Conservation (phyloP, 176 grass and related monocot genomes). For the Zoysia japonica region DNA sequence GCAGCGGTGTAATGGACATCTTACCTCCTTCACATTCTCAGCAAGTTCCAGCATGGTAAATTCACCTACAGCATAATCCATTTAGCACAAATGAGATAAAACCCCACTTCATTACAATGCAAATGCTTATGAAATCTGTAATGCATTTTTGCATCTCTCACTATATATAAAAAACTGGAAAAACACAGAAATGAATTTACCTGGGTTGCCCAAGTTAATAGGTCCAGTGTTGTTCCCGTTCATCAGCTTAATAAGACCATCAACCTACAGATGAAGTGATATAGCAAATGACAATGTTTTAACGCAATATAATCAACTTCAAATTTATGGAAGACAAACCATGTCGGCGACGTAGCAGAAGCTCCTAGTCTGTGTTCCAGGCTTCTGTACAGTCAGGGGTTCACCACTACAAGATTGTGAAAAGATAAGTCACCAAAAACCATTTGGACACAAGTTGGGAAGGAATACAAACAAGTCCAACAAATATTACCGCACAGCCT, state of each 20-base stretch:
- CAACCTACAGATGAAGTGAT: conserved; percentile 60
- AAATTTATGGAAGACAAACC: conserved; percentile 50
- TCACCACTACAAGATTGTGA: conserved; percentile 69
- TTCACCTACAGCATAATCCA: conserved; percentile 58
- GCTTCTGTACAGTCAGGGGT: conserved; percentile 88
- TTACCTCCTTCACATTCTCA: conserved; percentile 93
- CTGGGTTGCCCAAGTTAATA: conserved; percentile 96
- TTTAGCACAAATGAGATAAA: conserved; percentile 6
- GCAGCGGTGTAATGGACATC: neutral
- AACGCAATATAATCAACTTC: neutral
- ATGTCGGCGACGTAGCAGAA: conserved; percentile 98
- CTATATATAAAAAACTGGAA: neutral
- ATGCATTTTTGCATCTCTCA: neutral
- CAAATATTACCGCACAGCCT: conserved; percentile 84
- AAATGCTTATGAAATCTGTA: conserved; percentile 16
- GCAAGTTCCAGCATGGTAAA: conserved; percentile 99
- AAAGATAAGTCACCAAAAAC: conserved; percentile 42
- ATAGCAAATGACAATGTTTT: neutral
- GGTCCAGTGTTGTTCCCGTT: conserved; percentile 92
- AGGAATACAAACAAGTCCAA: conserved; percentile 27
- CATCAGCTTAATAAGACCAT: conserved; percentile 99
- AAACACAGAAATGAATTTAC: conserved; percentile 41
- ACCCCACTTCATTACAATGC: neutral
- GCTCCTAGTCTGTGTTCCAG: conserved; percentile 98
- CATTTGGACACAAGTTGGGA: neutral